Base-by-base conservation (phyloP, 176 grass and related monocot genomes). In the Rhynchospora breviuscula region DNA sequence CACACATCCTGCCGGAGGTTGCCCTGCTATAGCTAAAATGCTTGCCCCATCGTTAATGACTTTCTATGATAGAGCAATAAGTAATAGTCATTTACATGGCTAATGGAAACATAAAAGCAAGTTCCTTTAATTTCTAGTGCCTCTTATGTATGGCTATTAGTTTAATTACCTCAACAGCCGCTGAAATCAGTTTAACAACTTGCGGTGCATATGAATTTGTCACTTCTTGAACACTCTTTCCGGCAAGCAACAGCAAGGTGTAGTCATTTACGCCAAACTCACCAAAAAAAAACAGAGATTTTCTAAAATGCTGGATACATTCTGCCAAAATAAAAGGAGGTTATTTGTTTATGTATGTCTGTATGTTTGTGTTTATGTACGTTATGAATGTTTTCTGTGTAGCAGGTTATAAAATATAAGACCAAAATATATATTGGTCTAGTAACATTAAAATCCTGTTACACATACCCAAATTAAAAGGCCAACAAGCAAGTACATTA, bases 211-310 rank as follows among this genome's bases (percentile, higher is more conserved):
- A n/a, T 0, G 84, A 7, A 7, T 23, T 51, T 51, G 4, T 77
- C 45, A 84, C 3, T 77, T 90, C 75, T 0, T 68, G 22, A 10
- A 92, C 0, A 70, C 26, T 90, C 53, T 58, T 87, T 0, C 3
- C 13, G 0, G 9, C 35, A 18, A 0, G 45, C 62, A 48, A 60
- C 26, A 63, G 12, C 10, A 62, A 48, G 33, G 11, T 63, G 85
- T 89, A 92, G 68, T 89, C 90, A 81, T 92, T 92, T 77, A 49
- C 12, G 4, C 85, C 87, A 65, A 92, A 78, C 8, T 85, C 77
- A 10, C 90, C 90, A 6, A 89, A 44, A 31, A 85, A 48, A 83
- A 92, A 82, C 58, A 92, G 87, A 10, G 87, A 89, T 64, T 59
- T 87, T 3, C 82, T 31, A 17, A 89, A 87, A 22, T 84, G 59